A percentile compares a stretch with the other conserved stretches of the same genome.
Conservation (phyloP, 306 rosid genomes). For the Benincasa hispida region DNA sequence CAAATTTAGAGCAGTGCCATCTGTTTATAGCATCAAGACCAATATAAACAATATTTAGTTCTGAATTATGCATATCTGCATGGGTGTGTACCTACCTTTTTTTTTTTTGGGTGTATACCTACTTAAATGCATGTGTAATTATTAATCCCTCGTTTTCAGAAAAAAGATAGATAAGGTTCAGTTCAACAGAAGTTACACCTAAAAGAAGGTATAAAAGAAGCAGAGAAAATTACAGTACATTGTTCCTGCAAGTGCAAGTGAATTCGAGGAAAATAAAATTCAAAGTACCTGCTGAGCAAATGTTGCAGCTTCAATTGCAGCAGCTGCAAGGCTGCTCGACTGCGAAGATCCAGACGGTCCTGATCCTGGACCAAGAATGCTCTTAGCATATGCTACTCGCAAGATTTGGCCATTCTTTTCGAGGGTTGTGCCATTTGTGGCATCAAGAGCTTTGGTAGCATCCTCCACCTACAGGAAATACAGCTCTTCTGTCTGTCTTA, state of each 20-base stretch:
- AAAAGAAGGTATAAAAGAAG: too few relatives aligned
- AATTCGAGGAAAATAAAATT: neutral
- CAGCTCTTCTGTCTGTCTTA: neutral
- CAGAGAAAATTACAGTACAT: too few relatives aligned
- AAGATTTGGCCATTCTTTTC: slow-evolving; percentile 92
- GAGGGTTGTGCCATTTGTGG: slow-evolving; percentile 77
- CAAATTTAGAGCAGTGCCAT: neutral
- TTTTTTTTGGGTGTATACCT: neutral
- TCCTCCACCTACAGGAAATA: slow-evolving; percentile 62
- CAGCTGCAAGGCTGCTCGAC: slow-evolving; percentile 94
- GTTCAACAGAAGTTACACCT: too few relatives aligned
- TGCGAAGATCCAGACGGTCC: slow-evolving; percentile 72
- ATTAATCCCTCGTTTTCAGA: neutral
- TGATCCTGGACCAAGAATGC: slow-evolving; percentile 82
- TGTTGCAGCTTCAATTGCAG: slow-evolving; percentile 98
- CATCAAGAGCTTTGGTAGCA: slow-evolving; percentile 89
- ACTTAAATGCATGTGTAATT: neutral
- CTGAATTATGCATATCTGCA: neutral
- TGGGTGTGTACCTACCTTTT: neutral
- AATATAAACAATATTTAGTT: neutral
- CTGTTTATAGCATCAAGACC: neutral
- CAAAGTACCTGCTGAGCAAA: slow-evolving; percentile 79
- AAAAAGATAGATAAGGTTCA: neutral
- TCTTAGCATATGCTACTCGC: slow-evolving; percentile 94
- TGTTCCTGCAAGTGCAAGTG: too few relatives aligned